Percentiles rank a stretch among this genome's conserved stretches.
phyloP scores from a whole-genome alignment of 352 stramenopile genomes.

The Phytophthora tentaculata region DNA sequence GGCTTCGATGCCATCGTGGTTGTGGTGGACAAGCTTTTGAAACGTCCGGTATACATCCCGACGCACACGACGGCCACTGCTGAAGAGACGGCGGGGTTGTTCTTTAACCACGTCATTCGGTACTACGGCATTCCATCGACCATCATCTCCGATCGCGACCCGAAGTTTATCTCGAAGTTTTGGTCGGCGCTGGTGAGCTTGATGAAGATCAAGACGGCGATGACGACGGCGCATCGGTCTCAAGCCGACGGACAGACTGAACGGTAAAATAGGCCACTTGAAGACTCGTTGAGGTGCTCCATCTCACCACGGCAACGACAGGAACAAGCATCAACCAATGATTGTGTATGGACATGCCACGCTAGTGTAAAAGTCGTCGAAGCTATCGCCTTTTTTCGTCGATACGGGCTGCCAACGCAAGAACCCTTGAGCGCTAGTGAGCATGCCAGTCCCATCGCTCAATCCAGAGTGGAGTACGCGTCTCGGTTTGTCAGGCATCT shows the following conservation, averaged over 20 bases:
- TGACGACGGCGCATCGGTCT: conserved; percentile 1
- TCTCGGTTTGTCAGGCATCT: too few relatives aligned
- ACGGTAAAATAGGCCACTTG: not conserved
- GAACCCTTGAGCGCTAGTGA: not conserved
- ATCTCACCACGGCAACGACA: conserved; percentile 1
- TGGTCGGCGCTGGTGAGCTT: not conserved
- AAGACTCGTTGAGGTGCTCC: not conserved
- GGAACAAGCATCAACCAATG: not conserved
- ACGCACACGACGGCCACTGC: conserved; percentile 13
- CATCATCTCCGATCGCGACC: conserved; percentile 23
- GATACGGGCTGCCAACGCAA: conserved; percentile 2
- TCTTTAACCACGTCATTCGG: conserved; percentile 16
- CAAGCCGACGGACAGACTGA: conserved; percentile 9
- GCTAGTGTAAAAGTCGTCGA: conserved; percentile 4
- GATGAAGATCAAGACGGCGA: not conserved
- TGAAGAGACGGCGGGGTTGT: conserved; percentile 12
- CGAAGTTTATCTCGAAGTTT: conserved; percentile 26
- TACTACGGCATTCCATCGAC: conserved; percentile 14
- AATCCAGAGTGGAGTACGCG: too few relatives aligned
- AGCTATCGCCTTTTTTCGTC: conserved; percentile 3
- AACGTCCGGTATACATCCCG: conserved; percentile 23
- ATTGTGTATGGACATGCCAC: conserved; percentile 12
- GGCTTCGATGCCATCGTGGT: conserved; percentile 18
- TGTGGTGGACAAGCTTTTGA: conserved; percentile 33
- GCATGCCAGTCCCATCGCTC: too few relatives aligned